Evolutionary conservation across 1,139 yeast genomes (phyloP).

Genomic region (Pichia sp.): DNA sequence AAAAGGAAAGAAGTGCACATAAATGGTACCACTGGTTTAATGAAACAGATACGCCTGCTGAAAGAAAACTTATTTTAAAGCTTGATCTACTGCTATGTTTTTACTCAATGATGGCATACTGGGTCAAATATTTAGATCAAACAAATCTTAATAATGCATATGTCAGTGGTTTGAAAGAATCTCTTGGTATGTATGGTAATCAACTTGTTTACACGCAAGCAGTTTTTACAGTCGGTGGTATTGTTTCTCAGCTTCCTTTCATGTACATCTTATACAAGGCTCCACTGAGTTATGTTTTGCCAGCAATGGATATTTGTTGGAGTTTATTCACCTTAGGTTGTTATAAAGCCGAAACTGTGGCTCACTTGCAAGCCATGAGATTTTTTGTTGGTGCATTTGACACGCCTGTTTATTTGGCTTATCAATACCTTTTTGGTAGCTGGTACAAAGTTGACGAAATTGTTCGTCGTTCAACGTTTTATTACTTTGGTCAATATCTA

Average conservation of each 20-base stretch:
- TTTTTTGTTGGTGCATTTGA: conserved; percentile 58
- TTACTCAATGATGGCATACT: conserved; percentile 25
- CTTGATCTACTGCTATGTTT: conserved; percentile 52
- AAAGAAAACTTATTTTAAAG: conserved; percentile 46
- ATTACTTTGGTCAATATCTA: conserved; percentile 27
- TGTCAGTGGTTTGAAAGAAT: conserved; percentile 55
- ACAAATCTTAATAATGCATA: conserved; percentile 61
- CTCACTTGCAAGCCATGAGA: conserved; percentile 40
- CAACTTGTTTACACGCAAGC: conserved; percentile 56
- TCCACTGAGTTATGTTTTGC: conserved; percentile 46
- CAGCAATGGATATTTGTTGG: conserved; percentile 37
- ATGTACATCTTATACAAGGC: conserved; percentile 28
- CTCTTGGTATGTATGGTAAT: conserved; percentile 51
- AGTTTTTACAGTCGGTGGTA: conserved; percentile 41
- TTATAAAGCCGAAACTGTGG: conserved; percentile 34
- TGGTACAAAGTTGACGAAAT: conserved; percentile 45
- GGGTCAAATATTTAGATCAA: conserved; percentile 64
- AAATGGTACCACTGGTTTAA: conserved; percentile 15
- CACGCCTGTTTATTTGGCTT: conserved; percentile 51
- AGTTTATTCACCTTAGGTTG: conserved; percentile 53
- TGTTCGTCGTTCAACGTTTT: conserved; percentile 28
- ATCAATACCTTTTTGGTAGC: conserved; percentile 53
- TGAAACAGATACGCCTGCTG: conserved; percentile 15
- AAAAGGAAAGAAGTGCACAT: conserved; percentile 3
- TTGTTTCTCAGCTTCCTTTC: conserved; percentile 43